Evolutionary conservation across 1,139 yeast genomes (phyloP), one percentile per base, ranked within the genome.

Genomic region (Protomyces macrosporus): DNA sequence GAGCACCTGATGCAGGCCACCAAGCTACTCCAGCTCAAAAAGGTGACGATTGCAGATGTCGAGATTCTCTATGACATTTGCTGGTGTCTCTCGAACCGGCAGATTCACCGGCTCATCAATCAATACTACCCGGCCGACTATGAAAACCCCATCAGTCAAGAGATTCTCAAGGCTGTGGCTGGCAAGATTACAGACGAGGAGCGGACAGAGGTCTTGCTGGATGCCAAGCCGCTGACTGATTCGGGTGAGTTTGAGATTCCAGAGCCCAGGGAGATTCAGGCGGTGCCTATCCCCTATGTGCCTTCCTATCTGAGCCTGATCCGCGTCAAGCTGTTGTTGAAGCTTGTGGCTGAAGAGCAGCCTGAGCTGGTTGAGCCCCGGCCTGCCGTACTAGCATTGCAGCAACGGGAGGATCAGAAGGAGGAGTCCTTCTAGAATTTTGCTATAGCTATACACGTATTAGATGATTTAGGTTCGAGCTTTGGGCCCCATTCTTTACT

Each of bases 21-120:
- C 57, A 95, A 95, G 77, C 79, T 95, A 68, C 79, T 95, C 72
- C 99, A 95, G 77, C 83, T 93, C 73, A 84, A 95, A 75, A 68
- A 67, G 55, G 63, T 56, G 16, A 59, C 96, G 30, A 82, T 88
- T 40, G 96, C 88, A 69, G 98, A 95, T 76, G 89, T 91, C 72
- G 93, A 88, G 70, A 90, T 93, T 65, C 86, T 95, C 68, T 90
- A 90, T 77, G 98, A 93, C 72, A 90, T 93, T 70, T 93, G 98
- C 79, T 89, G 91, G 81, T 88, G 95, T 14, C 82, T 93, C 77
- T 89, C 88, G 71, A 97, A 98, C 45, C 84, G 89, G 40, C 99
- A 93, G 79, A 86, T 95, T 70, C 98, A 93, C 78, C 90, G 89
- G 76, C 81, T 93, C 73, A 87, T 93, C 70, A 83, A 64, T 37